Base-by-base conservation (phyloP, 768 basidiomycete genomes). In the Antrodiella citrinella region DNA sequence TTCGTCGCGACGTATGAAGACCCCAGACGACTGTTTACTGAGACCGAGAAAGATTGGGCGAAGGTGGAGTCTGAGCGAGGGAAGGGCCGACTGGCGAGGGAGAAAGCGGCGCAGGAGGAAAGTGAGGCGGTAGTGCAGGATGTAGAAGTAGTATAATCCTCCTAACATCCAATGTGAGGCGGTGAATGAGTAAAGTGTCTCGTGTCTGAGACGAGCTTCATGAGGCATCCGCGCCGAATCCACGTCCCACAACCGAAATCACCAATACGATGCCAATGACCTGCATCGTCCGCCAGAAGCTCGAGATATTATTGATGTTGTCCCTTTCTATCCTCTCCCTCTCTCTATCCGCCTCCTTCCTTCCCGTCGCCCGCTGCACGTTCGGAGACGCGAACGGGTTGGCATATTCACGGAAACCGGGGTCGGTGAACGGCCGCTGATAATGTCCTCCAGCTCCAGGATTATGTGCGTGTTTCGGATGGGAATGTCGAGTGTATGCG, bases 31-130 rank as follows among this genome's bases (percentile, higher is more conserved):
- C 59, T 87, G 19, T 69, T 86, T 5, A 63, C 69, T 3, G 72
- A 75, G 54, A 86, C 84, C 21, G 72, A 65, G 57, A 59, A 52
- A 26, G 66, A 67, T 49, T 91, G 88, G 86, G 65, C 65, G n/a
- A 69, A 72, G 30, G 86, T 91, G 2, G 82, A 90, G 22, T 55
- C 70, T 51, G 81, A 81, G 26, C 68, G 89, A 53, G 88, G 89
- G 12, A 90, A 87, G 62, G 89, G 89, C 2, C 69, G 89, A 56
- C 59, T 91, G 44, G 71, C 72, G 38, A 73, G 85, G 57, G 87
- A 89, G 68, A 80, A 67, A 61, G 70, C 63, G 51, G 78, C 72
- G 38, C 57, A 60, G 44, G 42, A 22, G n/a, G 52, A 49, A 20
- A 53, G 56, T 3, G 41, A 18, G n/a, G 41, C n/a, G n/a, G n/a